Evolutionary conservation across 306 rosid species (phyloP), one percentile per base, ranked within the genome.

Genomic region (Gastrolobium villosum): DNA sequence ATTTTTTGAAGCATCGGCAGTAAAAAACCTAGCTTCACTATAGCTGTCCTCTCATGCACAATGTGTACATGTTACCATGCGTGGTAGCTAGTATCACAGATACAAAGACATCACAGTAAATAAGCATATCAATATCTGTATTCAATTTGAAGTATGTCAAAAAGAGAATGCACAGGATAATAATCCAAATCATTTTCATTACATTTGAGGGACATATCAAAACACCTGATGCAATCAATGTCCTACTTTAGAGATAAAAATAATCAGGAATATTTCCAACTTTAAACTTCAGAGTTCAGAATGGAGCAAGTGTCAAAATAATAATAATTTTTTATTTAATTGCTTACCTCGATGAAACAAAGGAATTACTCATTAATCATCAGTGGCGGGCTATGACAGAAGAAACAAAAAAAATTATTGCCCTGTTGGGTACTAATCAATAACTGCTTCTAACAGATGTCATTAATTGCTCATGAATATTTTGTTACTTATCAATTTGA

Each of bases 141-240:
- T 55, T 68, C 57, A 77, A 28, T 39, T 67, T 43, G 59, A 49
- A 31, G 39, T 30, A 31, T 43, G 67, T 53, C 57, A 41, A 66
- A 40, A 55, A 61, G 4, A 44, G 67, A 54, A 43, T 55, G 75
- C 28, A 1, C 75, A 43, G 52, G 68, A 65, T 44, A 43, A 65
- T 20, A 43, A 14, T 43, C 72, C 55, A 65, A 54, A 66, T 54
- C 65, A 43, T 8, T 52, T 48, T 75, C 49, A 14, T 60, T 60
- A 13, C 46, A 48, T 75, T 34, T 10, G 2, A 48, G 71, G 52
- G 57, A 62, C 45, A 75, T 75, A 63, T 74, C 43, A 56, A 72
- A 71, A 71, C 65, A 71, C 65, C 77, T 40, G 65, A 72, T 56
- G 34, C 54, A n/a, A 72, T 72, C 54, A 11, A 40, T 55, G 30